A percentile compares a stretch with the other conserved stretches of the same genome.
These are phyloP conservation scores for Macadamia integrifolia DNA, from an alignment of 164 flowering plant species.

Conservation along the genomic window DNA sequence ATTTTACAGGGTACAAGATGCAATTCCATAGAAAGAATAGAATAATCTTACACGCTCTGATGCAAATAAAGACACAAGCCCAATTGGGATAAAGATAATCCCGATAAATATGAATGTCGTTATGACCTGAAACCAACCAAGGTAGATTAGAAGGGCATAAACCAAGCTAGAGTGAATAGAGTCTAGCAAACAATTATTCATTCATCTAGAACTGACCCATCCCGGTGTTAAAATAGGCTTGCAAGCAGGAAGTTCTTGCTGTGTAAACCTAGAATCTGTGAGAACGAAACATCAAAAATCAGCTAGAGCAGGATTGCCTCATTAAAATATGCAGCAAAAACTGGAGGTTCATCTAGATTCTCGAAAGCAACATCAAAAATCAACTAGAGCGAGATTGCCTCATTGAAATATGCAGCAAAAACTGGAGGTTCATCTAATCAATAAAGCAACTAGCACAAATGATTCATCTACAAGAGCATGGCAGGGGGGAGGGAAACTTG, in stretches of 20 bases:
- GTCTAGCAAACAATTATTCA: not conserved
- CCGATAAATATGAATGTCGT: conserved; percentile 54
- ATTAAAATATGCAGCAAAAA: not conserved
- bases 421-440: not conserved
- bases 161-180: not conserved
- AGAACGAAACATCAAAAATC: conserved; percentile 4
- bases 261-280: conserved; percentile 87
- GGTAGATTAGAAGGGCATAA: not conserved
- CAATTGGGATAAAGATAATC: conserved; percentile 79
- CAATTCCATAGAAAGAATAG: not conserved
- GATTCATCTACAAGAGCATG: no score
- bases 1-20: not conserved
- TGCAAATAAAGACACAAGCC: conserved; percentile 70
- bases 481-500: no score
- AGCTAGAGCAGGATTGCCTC: not conserved
- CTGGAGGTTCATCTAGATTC: not conserved
- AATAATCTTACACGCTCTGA: conserved; percentile 50
- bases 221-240: conserved; percentile 87
- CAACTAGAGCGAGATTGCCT: not conserved
- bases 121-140: conserved; percentile 54
- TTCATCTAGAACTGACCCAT: conserved; percentile 42
- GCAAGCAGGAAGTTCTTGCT: conserved; percentile 96
- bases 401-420: not conserved
- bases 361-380: not conserved
- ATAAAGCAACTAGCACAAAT: no score